These are phyloP conservation scores for Triangularia setosa DNA, from an alignment of 2,329 filamentous ascomycete species.

Conservation along the genomic window DNA sequence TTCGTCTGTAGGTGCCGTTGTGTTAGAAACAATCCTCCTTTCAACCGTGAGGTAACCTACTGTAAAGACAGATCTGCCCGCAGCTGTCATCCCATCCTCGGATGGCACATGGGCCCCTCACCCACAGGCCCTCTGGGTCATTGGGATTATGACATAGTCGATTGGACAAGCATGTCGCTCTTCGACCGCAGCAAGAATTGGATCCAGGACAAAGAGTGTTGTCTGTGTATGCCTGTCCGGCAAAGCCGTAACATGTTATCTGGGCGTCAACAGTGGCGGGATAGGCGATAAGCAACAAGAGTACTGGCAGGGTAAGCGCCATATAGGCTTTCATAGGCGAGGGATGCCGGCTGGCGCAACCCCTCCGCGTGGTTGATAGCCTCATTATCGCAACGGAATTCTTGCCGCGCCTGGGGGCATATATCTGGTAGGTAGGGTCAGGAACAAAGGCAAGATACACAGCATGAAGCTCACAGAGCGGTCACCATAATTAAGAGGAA, in stretches of 20 bases:
- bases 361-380: background rate
- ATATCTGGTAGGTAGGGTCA: too few relatives aligned
- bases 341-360: background rate
- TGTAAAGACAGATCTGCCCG: slow-evolving; percentile 19
- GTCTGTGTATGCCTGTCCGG: slow-evolving; percentile 4
- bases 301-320: background rate
- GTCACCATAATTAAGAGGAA: background rate
- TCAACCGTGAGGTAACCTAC: slow-evolving; percentile 4
- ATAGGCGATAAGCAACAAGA: background rate
- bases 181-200: slow-evolving; percentile 17
- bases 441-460: too few relatives aligned
- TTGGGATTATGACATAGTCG: slow-evolving; percentile 14
- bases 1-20: slow-evolving; percentile 13
- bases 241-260: slow-evolving; percentile 16
- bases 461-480: background rate
- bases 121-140: slow-evolving; percentile 5
- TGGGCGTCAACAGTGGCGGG: background rate
- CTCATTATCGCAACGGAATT: background rate
- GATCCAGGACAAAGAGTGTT: slow-evolving; percentile 17
- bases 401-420: background rate
- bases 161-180: slow-evolving; percentile 19
- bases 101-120: slow-evolving; percentile 17
- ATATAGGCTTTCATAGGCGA: background rate
- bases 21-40: background rate
- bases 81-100: slow-evolving; percentile 13